Evolutionary conservation across 768 basidiomycete species (phyloP).

Genomic region (Russula virescens): DNA sequence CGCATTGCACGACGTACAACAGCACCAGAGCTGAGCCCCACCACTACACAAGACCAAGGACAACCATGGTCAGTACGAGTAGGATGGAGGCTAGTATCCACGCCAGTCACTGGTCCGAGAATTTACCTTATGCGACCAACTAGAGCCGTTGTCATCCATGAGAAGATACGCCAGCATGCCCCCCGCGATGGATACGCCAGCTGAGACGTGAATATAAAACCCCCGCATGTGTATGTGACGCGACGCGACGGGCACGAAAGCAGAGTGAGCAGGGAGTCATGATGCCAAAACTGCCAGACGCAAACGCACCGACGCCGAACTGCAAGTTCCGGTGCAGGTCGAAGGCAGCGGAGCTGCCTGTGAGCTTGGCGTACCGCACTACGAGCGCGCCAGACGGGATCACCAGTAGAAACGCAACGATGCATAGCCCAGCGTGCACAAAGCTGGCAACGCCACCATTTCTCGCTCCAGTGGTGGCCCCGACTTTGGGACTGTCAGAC

Average conservation of each 20-base stretch:
- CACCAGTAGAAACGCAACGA: slow-evolving; percentile 49
- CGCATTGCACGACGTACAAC: slow-evolving; percentile 9
- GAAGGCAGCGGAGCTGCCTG: slow-evolving; percentile 42
- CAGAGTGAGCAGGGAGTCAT: too few species aligned
- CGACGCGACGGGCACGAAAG: too few species aligned
- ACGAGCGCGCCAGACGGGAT: slow-evolving; percentile 55
- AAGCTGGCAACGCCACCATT: slow-evolving; percentile 34
- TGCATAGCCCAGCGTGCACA: slow-evolving; percentile 47
- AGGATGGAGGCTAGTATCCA: too few species aligned
- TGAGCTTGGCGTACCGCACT: slow-evolving; percentile 44
- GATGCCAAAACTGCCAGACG: too few species aligned
- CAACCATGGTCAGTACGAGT: not conserved
- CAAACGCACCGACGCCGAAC: slow-evolving; percentile 5
- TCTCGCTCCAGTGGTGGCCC: too few species aligned
- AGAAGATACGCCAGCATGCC: slow-evolving; percentile 16
- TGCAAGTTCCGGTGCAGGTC: slow-evolving; percentile 40
- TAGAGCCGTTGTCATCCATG: not conserved
- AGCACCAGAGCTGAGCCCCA: slow-evolving; percentile 2
- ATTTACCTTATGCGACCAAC: slow-evolving; percentile 1
- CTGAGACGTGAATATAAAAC: not conserved
- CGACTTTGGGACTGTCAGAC: too few species aligned
- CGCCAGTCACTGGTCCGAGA: not conserved
- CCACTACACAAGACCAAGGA: not conserved
- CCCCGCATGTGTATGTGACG: not conserved
- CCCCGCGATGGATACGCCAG: not conserved